phyloP scores from a whole-genome alignment of 129 eudicot genomes.

The Deinandra increscens region DNA sequence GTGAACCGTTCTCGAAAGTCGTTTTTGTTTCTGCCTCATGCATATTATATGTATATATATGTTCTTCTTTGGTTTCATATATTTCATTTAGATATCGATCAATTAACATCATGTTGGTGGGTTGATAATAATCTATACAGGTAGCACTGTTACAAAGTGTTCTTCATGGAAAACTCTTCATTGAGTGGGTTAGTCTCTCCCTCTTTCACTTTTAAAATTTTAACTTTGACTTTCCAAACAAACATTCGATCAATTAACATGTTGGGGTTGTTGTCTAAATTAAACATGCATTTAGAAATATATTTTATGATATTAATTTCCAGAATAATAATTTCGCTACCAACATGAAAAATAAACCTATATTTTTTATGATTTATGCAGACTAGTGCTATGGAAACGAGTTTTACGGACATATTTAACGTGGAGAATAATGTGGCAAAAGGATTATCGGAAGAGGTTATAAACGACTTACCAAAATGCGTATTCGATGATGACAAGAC shows the following conservation, averaged over 20 bases:
- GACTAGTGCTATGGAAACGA: constrained; percentile 50
- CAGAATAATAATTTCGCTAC: background rate
- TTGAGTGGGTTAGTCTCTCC: constrained; percentile 88
- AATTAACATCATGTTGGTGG: constrained; percentile 15
- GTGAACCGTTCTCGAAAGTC: constrained; percentile 83
- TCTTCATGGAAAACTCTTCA: constrained; percentile 71
- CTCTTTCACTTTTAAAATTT: too few species aligned
- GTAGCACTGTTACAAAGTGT: constrained; percentile 70
- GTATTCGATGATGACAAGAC: constrained; percentile 14
- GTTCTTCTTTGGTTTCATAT: background rate
- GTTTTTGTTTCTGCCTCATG: constrained; percentile 1
- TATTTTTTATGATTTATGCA: constrained; percentile 13
- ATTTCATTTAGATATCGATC: background rate
- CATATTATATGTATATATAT: background rate
- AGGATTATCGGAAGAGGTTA: constrained; percentile 52
- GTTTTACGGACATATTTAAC: constrained; percentile 50
- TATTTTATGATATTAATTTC: background rate
- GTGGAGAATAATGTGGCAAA: constrained; percentile 36
- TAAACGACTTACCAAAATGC: constrained; percentile 44
- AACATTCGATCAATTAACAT: too few species aligned
- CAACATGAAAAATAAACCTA: background rate
- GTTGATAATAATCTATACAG: constrained; percentile 30
- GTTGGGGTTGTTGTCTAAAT: too few species aligned
- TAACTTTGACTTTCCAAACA: too few species aligned
- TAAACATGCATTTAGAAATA: too few species aligned